Base-by-base conservation (phyloP, 345 rosid species). In the Clarkia xantiana region DNA sequence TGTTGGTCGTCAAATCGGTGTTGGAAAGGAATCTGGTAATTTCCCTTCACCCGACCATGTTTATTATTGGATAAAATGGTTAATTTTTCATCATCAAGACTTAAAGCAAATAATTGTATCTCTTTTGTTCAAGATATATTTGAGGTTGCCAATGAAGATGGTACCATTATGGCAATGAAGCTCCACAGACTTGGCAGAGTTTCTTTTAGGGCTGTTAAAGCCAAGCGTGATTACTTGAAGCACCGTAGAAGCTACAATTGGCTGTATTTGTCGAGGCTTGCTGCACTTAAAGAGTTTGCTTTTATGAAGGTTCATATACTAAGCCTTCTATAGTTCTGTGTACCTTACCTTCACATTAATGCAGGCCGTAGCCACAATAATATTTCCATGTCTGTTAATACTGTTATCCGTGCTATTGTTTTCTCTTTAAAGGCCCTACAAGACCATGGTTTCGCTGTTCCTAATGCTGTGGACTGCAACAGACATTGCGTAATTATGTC, bases 401-500 rank as follows among this genome's bases (percentile, higher is more conserved):
- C 36, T 49, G 53, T 10, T 34, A 18, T 34, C 4, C 17, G 0
- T 25, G 25, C 6, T 49, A 14, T 29, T 0, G 2, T 29, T 29
- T 29, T 29, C 17, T n/a, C 10, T 5, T 15, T 16, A 2, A 22
- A 90, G 97, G 98, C 98, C 43, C 67, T 90, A 75, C 71, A 73
- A 69, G 86, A 86, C 46, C 93, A 86, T 60, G 89, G 67, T 42
- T 91, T 91, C 74, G 94, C 94, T 8, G 86, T 79, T 65, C 97
- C 97, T n/a, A 66, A 68, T 62, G 97, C 95, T 56, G 73, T 90
- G 40, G 94, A 86, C 53, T 80, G 95, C 66, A 90, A 90, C 63
- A 79, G 97, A 62, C 95, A 86, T 64, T 90, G 97, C 71, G 91
- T 86, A 42, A 18, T 90, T 60, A 90, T 90, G 97, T 90, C 95